Evolutionary conservation across 306 rosid genomes (phyloP).

Genomic region (Cucurbita pepo): DNA sequence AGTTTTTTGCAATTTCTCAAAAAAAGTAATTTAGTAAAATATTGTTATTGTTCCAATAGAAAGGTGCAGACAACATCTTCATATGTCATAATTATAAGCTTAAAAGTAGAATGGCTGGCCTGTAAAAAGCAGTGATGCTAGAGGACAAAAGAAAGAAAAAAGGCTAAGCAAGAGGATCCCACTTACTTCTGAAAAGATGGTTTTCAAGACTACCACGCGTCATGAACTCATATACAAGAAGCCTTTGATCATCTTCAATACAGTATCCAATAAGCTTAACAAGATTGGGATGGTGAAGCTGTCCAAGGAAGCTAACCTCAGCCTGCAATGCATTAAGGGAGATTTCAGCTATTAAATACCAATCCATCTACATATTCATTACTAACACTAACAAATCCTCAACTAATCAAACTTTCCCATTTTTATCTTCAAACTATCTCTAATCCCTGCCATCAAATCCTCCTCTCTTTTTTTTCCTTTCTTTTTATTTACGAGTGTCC

Average conservation of each 20-base stretch:
- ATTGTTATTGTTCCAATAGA: neutral
- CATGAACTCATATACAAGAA: conserved; percentile 94
- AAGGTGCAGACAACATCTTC: neutral
- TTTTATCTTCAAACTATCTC: neutral
- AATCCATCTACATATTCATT: neutral
- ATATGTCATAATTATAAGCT: neutral
- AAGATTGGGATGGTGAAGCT: conserved; percentile 93
- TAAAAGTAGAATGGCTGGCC: neutral
- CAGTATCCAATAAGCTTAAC: conserved; percentile 91
- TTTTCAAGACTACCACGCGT: conserved; percentile 93
- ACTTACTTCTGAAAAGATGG: conserved; percentile 92
- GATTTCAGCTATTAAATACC: neutral
- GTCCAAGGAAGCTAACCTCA: conserved; percentile 92
- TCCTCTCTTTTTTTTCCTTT: no score
- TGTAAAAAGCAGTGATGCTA: neutral
- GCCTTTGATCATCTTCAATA: conserved; percentile 88
- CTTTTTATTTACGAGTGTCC: no score
- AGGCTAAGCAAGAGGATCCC: neutral
- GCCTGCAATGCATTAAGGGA: conserved; percentile 45
- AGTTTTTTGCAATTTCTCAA: neutral
- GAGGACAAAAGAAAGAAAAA: neutral
- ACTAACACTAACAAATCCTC: no score
- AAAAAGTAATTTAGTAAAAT: neutral
- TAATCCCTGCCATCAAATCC: neutral
- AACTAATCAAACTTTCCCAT: no score